A percentile compares a stretch with the other conserved stretches of the same genome.
These are phyloP conservation scores for Caloboletus firmus DNA, from an alignment of 1,284 basidiomycete genomes.

Conservation along the genomic window DNA sequence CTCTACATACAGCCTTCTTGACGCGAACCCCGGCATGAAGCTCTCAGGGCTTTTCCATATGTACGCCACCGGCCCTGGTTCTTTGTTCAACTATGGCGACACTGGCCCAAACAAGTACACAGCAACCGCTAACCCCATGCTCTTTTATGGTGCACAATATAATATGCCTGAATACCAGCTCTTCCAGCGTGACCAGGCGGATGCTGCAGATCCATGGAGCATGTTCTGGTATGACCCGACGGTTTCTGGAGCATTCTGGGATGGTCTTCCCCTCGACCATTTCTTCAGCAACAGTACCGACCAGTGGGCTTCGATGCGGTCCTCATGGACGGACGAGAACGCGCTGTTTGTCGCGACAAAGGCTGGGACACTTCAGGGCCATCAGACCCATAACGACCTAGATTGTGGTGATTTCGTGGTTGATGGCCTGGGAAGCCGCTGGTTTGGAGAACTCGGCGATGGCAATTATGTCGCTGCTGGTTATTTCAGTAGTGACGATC, in stretches of 20 bases:
- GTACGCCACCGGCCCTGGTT: constrained; percentile 82
- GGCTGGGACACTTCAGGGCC: constrained; percentile 72
- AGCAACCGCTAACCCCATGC: constrained; percentile 74
- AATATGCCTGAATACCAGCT: constrained; percentile 74
- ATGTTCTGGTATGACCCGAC: constrained; percentile 98
- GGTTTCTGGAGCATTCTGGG: constrained; percentile 88
- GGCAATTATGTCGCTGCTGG: constrained; percentile 74
- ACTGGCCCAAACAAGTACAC: constrained; percentile 95
- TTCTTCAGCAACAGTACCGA: constrained; percentile 72
- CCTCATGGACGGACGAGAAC: constrained; percentile 86
- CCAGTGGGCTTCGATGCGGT: constrained; percentile 91
- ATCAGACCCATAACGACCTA: constrained; percentile 93
- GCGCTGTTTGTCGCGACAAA: constrained; percentile 89
- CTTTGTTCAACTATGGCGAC: constrained; percentile 91
- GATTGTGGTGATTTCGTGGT: constrained; percentile 94
- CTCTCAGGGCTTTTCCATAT: constrained; percentile 90
- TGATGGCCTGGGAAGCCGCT: constrained; percentile 92
- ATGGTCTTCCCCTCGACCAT: constrained; percentile 78
- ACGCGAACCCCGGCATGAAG: constrained; percentile 67
- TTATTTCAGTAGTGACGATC: constrained; percentile 75
- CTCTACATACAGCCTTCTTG: constrained; percentile 74
- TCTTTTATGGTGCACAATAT: constrained; percentile 72
- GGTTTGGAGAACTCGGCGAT: constrained; percentile 93
- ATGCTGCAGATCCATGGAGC: constrained; percentile 88
- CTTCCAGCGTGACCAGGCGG: constrained; percentile 90